These are phyloP conservation scores for Neostapfia colusana DNA, from an alignment of 176 grass and related monocot genomes.

Conservation along the genomic window DNA sequence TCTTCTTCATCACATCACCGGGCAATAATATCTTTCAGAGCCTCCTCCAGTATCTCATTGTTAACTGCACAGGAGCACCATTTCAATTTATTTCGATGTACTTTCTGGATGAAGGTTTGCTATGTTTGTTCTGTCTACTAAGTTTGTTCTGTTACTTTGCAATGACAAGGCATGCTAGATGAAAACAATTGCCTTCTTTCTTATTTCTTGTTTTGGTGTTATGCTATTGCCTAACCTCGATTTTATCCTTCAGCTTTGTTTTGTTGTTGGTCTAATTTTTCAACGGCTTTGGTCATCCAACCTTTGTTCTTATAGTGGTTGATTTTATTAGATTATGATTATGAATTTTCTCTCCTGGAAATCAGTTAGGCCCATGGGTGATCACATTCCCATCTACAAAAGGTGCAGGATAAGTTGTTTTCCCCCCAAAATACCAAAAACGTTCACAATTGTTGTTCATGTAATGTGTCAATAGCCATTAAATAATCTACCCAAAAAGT, in stretches of 20 bases:
- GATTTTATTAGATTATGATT: neutral
- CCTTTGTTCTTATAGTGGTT: neutral
- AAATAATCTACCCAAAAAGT: neutral
- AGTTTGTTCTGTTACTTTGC: slow-evolving; percentile 25
- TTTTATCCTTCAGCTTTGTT: slow-evolving; percentile 6
- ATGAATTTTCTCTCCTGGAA: neutral
- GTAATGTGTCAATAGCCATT: neutral
- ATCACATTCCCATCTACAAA: neutral
- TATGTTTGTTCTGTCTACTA: slow-evolving; percentile 26
- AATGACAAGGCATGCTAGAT: neutral
- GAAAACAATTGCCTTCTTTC: neutral
- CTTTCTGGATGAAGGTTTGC: slow-evolving; percentile 77
- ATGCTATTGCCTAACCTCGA: neutral
- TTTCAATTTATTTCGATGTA: slow-evolving; percentile 91
- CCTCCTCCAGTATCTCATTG: slow-evolving; percentile 73
- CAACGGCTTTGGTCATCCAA: neutral
- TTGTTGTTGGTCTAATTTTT: neutral
- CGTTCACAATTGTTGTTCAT: neutral
- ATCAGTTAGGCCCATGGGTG: neutral
- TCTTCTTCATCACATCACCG: slow-evolving; percentile 67
- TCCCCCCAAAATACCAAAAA: neutral
- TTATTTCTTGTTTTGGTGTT: slow-evolving; percentile 12
- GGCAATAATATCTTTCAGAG: slow-evolving; percentile 60
- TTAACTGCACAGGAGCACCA: slow-evolving; percentile 63
- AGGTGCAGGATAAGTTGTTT: neutral